Evolutionary conservation across 768 basidiomycete species (phyloP), one percentile per base, ranked within the genome.

Genomic region (Russula sp.): DNA sequence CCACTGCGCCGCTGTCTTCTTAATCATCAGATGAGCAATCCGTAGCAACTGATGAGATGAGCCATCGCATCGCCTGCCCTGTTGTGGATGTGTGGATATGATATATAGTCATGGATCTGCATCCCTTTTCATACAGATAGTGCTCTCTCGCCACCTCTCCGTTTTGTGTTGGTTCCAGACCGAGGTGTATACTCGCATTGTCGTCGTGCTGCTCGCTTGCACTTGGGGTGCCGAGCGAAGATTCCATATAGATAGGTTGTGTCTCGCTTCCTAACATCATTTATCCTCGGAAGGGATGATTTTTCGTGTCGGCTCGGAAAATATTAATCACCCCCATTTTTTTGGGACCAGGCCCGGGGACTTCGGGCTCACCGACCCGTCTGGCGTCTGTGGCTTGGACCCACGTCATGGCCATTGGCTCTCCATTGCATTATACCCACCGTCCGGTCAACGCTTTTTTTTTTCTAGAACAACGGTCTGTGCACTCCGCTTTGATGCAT

Each of bases 351-450:
- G 45, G 52, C 20, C 39, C 54, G 47, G 60, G 7, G 45, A 14
- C 11, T 45, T 57, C 60, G 56, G 60, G 9, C 14, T 18, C 25
- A 34, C 48, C 36, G 34, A 59, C 45, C 51, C 32, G 22, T 34
- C 46, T 36, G 51, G 61, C 50, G 32, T 8, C 36, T 43, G 46
- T 49, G 43, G 56, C 29, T 56, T 38, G 41, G 13, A 3, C 11
- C 43, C 61, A 61, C 60, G 56, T 58, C 61, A 58, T 62, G 36
- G 18, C 47, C 32, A 52, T 62, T 53, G 25, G 20, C 38, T 11
- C 42, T 35, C 25, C 60, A 58, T 45, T 51, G 36, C 60, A 52
- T 52, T 3, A 29, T 41, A 52, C 43, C 41, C 61, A 52, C 41
- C 42, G 32, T n/a, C 13, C 32, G 18, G 41, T 11, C 25, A 32